Evolutionary conservation across 2,329 filamentous ascomycete genomes (phyloP), one percentile per base, ranked within the genome.

Genomic region (Cladosporium phlei): DNA sequence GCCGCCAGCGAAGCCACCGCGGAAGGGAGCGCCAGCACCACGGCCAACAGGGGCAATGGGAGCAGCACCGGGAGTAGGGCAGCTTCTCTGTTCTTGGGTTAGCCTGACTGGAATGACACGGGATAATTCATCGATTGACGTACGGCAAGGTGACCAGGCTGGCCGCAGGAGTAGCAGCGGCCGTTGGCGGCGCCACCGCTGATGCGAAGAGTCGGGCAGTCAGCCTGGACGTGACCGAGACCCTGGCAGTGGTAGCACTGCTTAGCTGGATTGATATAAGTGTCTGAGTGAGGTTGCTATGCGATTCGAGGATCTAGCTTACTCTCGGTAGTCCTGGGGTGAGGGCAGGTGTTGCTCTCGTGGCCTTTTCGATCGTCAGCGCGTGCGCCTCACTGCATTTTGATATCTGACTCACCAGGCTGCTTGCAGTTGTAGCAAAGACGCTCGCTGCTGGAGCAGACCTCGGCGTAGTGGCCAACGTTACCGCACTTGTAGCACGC

Each of bases 221-320:
- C 93, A 59, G 93, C 93, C 77, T 98, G 93, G 62, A 98, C 93
- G 68, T 98, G 93, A 58, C 93, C 93, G 52, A 97, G 81, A 50
- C 93, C 93, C 77, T 97, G 93, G 79, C 93, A 98, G 75, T 97
- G 93, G 71, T 98, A 98, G 82, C 93, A 98, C 78, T 98, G 93
- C 83, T 98, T 98, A 44, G 89, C 89, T 83, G 61, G 40, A 47
- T 51, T 38, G 50, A 50, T 45, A 51, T 63, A 38, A 64, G 57
- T 49, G 38, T n/a, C n/a, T n/a, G n/a, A n/a, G n/a, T n/a, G n/a
- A n/a, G n/a, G n/a, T n/a, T n/a, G n/a, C n/a, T n/a, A n/a, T n/a
- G n/a, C n/a, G n/a, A n/a, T n/a, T n/a, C n/a, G n/a, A n/a, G n/a
- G n/a, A n/a, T 11, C 28, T 40, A 37, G 65, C 79, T 71, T 76